Percentiles rank a stretch among this genome's conserved stretches.
These are phyloP conservation scores for Rutstroemia sp. DNA, from an alignment of 2,329 filamentous ascomycete species.

Conservation along the genomic window DNA sequence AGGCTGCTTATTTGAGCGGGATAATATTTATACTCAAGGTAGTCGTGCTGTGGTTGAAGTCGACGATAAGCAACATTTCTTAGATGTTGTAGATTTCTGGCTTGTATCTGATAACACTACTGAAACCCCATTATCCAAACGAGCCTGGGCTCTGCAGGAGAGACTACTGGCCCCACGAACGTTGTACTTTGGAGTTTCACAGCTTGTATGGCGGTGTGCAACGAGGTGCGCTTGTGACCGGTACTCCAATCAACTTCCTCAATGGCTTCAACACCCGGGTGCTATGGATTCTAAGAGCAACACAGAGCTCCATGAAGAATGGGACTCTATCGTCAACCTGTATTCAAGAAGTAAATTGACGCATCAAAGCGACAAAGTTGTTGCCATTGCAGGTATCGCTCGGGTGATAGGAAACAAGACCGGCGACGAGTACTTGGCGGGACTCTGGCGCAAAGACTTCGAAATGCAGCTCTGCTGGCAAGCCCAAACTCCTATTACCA, in stretches of 20 bases:
- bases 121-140: not conserved
- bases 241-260: not conserved
- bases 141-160: slow-evolving; percentile 14
- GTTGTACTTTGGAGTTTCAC: slow-evolving; percentile 7
- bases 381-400: not conserved
- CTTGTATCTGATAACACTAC: not conserved
- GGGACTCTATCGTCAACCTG: not conserved
- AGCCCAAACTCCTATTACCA: too few relatives aligned
- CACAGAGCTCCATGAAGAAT: not conserved
- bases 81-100: not conserved
- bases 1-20: slow-evolving; percentile 6
- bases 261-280: not conserved
- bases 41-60: not conserved
- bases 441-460: not conserved
- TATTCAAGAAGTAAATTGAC: not conserved
- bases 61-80: not conserved
- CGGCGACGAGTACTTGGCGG: not conserved
- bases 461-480: not conserved
- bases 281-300: not conserved
- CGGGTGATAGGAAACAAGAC: not conserved
- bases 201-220: slow-evolving; percentile 12
- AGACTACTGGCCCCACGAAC: slow-evolving; percentile 9
- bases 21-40: not conserved
- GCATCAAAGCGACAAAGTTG: not conserved
- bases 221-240: not conserved